These are phyloP conservation scores for Articulospora tetracladia DNA, from an alignment of 495 filamentous ascomycete species.

Conservation along the genomic window DNA sequence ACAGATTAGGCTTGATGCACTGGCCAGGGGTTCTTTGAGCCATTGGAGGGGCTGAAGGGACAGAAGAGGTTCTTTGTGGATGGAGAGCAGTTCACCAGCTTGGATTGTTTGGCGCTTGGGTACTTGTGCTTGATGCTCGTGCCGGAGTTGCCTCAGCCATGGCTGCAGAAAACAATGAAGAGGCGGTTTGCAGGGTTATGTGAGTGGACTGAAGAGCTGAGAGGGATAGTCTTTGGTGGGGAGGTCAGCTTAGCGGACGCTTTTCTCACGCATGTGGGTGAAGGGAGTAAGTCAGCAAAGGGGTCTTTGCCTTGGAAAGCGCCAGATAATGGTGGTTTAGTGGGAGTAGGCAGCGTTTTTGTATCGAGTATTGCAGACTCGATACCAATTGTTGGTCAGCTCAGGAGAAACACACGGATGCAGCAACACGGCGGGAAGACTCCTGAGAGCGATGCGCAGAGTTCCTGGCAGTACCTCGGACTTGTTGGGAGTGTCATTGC, in stretches of 20 bases:
- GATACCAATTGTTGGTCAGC: constrained; percentile 21
- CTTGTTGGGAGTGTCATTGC: constrained; percentile 14
- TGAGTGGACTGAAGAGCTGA: constrained; percentile 48
- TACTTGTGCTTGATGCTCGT: constrained; percentile 73
- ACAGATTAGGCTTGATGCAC: constrained; percentile 64
- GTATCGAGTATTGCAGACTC: constrained; percentile 21
- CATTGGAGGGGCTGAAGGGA: constrained; percentile 60
- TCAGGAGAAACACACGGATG: constrained; percentile 21
- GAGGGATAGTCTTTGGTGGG: constrained; percentile 36
- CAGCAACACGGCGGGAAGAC: constrained; percentile 19
- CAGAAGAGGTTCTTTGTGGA: constrained; percentile 45
- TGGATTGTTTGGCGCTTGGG: constrained; percentile 76
- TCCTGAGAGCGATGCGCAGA: constrained; percentile 4
- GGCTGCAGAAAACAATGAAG: constrained; percentile 62
- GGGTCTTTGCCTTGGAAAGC: constrained; percentile 20
- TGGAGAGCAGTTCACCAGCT: constrained; percentile 42
- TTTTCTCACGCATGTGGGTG: neutral
- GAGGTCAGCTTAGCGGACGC: constrained; percentile 17
- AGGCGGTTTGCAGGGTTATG: constrained; percentile 49
- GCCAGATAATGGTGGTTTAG: constrained; percentile 14
- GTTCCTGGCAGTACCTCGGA: constrained; percentile 13
- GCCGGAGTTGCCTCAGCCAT: constrained; percentile 65
- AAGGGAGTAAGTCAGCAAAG: constrained; percentile 3
- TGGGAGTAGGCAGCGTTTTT: constrained; percentile 16
- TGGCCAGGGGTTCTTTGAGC: constrained; percentile 64